Evolutionary conservation across 257 asterid species (phyloP), one percentile per base, ranked within the genome.

Genomic region (Solanum arcanum): DNA sequence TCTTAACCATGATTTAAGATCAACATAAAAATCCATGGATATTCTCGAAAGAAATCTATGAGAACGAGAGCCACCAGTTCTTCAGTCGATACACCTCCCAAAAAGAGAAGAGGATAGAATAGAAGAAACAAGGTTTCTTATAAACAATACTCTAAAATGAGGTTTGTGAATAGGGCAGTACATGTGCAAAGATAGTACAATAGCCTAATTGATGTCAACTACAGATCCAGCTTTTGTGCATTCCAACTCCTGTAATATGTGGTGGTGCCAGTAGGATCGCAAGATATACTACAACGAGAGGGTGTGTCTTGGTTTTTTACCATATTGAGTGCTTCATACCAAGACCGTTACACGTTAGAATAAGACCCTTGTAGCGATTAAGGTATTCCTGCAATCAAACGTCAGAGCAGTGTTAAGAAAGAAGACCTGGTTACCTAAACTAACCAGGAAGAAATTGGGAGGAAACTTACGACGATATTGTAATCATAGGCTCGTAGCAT

Each of bases 301-400:
- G 62, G 42, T 56, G 44, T 39, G 16, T 42, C 87, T 64, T 62
- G 81, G 41, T 16, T 56, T 92, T 56, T 92, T 91, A 97, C 98
- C 97, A 95, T 81, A 94, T 92, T 25, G 94, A 94, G 86, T 91
- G 92, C 89, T 93, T 96, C 99, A 97, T 92, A 68, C 99, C 99
- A 42, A 97, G 97, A 56, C 99, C 98, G 13, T 94, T 97, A 92
- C 98, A 94, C 1, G 99, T 97, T 87, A 97, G 89, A 60, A 97
- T 96, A 69, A 97, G 98, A 87, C 99, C 92, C 95, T 96, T 95
- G 97, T 96, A 92, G 75, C 98, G 98, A 81, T 91, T 90, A 86
- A 97, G 98, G 88, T 96, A 96, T 52, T 97, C 99, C 99, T 97
- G 96, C 90, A 90, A 33, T 47, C 84, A 84, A 39, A 80, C 2